Base-by-base conservation (phyloP, 2,329 filamentous ascomycete genomes). In the Chrysoporthe cubensis region DNA sequence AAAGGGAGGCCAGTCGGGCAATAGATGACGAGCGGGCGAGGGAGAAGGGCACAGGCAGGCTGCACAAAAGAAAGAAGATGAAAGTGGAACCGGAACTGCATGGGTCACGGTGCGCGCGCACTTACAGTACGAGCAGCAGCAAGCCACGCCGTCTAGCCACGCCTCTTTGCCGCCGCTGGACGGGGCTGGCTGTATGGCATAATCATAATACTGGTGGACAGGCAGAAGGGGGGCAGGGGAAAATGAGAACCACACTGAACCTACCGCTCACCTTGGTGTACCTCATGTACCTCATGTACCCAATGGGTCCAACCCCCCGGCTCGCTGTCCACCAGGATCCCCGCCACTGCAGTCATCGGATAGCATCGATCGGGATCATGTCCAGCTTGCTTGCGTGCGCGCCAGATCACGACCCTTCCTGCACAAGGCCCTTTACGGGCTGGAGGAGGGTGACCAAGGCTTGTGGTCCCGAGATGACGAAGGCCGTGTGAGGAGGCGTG, bases 1-100 rank as follows among this genome's bases (percentile, higher is more conserved):
- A 65, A 81, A 76, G 58, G 71, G 40, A 8, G 26, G 57, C 44
- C 62, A 65, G 65, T 68, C 64, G 61, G 42, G 34, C 18, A 64
- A 34, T 16, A 32, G 18, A 42, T 62, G 26, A 46, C 58, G 50
- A 58, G 37, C 52, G n/a, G 11, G 18, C 48, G 48, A 21, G 26
- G 21, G 21, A 2, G 14, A 2, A 26, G 50, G 26, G n/a, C 48
- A 50, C 26, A 50, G 26, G 48, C 48, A 50, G 48, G 48, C 48
- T 50, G 48, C 48, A 50, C n/a, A 50, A 21, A 52, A 26, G 21
- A 14, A 26, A 18, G 43, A 18, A 52, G 48, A 21, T 52, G 21
- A 9, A 13, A 52, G 48, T 52, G 48, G 48, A 52, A 21, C 14
- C 21, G 21, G 2, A 13, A 5, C n/a, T 52, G 48, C 48, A 32